Base-by-base conservation (phyloP, 805 yeast species). In the Kluyveromyces siamensis region DNA sequence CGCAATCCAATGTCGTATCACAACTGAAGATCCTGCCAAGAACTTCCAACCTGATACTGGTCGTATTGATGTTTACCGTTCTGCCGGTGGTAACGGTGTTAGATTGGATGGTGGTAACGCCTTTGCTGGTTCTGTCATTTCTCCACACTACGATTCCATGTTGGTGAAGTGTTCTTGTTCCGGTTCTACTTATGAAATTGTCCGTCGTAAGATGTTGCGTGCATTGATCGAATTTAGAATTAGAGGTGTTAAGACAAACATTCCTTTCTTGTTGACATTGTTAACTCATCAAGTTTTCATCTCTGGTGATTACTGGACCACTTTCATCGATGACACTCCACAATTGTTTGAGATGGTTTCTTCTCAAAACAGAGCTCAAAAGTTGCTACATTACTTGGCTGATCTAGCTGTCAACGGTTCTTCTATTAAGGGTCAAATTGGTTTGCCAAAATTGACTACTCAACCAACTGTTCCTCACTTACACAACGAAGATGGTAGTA, bases 81-180 rank as follows among this genome's bases (percentile, higher is more conserved):
- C 97, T 42, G 87, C 98, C 19, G 99, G 99, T 72, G 99, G 99
- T 76, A 93, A 93, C 65, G 99, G 99, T 69, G 97, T 93, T 44
- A 83, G 99, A 74, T 77, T 93, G 59, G 99, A 91, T 63, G 99
- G 99, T 73, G 98, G 98, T 72, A 91, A 91, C 67, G 97, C 96
- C 3, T 91, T 88, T 68, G 95, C 96, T 11, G 99, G 99, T 55
- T 86, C 97, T 19, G 82, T 93, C 56, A 93, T 91, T 58, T 84
- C 96, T 35, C 99, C 99, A 40, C 96, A 88, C 71, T 91, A 91
- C 72, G 99, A 91, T 72, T 90, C 97, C 37, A 86, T 91, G 96
- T 79, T 91, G 77, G 99, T 91, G 56, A 91, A 91, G 72, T 91
- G 99, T 70, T 81, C 96, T 36, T 88, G 97, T 65, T 82, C 95